Evolutionary conservation across 2,329 filamentous ascomycete genomes (phyloP).

Genomic region (Claviceps spartinae): DNA sequence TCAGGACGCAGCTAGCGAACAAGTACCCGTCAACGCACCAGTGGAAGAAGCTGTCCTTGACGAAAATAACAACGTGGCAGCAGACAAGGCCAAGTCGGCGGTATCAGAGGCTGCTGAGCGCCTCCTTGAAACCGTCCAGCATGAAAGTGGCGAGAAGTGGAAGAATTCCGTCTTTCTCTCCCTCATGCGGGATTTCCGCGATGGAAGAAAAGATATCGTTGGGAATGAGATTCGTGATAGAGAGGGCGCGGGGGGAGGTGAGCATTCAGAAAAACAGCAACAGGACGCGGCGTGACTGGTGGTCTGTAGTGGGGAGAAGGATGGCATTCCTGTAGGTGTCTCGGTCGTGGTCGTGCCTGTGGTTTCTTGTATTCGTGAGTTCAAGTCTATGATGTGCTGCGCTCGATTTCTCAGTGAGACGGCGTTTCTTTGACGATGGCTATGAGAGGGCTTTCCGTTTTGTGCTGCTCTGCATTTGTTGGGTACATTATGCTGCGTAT

Average conservation of each 20-base stretch:
- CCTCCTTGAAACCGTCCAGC: constrained; percentile 28
- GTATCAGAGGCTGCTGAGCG: constrained; percentile 29
- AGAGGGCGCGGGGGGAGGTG: constrained; percentile 5
- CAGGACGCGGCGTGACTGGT: constrained; percentile 8
- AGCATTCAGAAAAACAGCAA: background rate
- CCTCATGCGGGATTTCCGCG: constrained; percentile 31
- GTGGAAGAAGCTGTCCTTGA: constrained; percentile 3
- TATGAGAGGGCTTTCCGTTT: background rate
- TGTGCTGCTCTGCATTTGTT: no score
- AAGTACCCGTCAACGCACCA: constrained; percentile 5
- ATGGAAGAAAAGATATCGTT: constrained; percentile 30
- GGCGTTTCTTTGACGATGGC: background rate
- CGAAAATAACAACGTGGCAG: constrained; percentile 1
- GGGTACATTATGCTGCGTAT: no score
- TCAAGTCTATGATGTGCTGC: background rate
- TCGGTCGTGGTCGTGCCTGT: no score
- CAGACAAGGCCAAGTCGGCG: constrained; percentile 18
- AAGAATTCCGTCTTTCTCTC: constrained; percentile 31
- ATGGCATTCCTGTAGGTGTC: no score
- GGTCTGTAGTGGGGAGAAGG: no score
- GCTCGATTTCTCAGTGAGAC: background rate
- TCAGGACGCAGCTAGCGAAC: constrained; percentile 2
- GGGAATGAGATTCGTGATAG: constrained; percentile 26
- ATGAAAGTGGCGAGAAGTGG: constrained; percentile 32
- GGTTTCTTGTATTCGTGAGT: no score